Conservation (phyloP, 805 yeast genomes). For the Phaffomyces antillensis region DNA sequence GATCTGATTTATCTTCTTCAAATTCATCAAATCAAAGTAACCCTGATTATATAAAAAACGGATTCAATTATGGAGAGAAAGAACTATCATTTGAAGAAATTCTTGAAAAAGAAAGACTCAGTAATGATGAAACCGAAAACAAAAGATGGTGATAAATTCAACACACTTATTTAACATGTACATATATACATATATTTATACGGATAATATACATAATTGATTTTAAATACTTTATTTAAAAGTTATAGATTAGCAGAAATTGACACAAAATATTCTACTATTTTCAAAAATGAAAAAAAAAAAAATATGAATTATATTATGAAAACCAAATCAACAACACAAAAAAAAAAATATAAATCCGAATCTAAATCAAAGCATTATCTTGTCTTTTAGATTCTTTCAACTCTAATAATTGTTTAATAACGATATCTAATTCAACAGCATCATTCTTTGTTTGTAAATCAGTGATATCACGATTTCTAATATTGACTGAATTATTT, state of each 20-base stretch:
- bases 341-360: background rate
- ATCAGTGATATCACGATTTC: slow-evolving; percentile 92
- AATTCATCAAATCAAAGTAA: too few species aligned
- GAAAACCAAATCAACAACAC: too few species aligned
- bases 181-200: background rate
- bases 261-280: too few species aligned
- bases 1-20: background rate
- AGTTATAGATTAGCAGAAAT: too few species aligned
- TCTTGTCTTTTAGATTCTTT: slow-evolving; percentile 71
- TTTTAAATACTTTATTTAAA: too few species aligned
- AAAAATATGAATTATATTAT: too few species aligned
- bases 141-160: slow-evolving; percentile 17
- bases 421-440: slow-evolving; percentile 63
- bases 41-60: too few species aligned
- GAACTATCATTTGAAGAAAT: slow-evolving; percentile 17
- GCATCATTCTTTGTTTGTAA: slow-evolving; percentile 91
- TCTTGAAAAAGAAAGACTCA: slow-evolving; percentile 20
- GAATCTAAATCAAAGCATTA: slow-evolving; percentile 34
- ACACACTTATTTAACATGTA: background rate
- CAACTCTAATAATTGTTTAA: slow-evolving; percentile 59
- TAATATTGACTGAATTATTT: slow-evolving; percentile 77
- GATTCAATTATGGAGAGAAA: background rate
- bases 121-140: slow-evolving; percentile 12
- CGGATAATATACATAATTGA: too few species aligned
- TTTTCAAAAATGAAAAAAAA: too few species aligned